These are phyloP conservation scores for Murraya koenigii DNA, from an alignment of 345 rosid genomes.

Conservation along the genomic window DNA sequence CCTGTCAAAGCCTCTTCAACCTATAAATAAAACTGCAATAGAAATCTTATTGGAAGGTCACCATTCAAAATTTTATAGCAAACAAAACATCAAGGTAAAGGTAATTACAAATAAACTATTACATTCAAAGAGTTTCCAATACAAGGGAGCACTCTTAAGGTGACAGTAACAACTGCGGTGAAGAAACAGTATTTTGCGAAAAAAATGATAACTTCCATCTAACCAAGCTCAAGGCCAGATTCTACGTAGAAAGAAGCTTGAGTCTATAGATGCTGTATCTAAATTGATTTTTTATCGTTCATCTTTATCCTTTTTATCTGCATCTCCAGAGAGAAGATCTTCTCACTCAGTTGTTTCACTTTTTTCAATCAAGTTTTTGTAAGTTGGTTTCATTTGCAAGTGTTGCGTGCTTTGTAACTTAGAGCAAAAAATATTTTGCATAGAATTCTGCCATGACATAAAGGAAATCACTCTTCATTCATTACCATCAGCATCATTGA, in stretches of 20 bases:
- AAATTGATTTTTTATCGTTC: neutral
- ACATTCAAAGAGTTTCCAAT: neutral
- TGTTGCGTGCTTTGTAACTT: neutral
- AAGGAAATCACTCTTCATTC: neutral
- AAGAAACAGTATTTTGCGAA: neutral
- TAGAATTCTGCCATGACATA: neutral
- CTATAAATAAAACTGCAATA: neutral
- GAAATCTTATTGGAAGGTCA: neutral
- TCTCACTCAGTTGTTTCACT: neutral
- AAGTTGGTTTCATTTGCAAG: neutral
- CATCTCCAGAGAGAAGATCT: neutral
- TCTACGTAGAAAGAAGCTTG: neutral
- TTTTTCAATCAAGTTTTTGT: neutral
- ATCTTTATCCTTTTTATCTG: neutral
- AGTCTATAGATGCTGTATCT: neutral
- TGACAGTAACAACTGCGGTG: neutral
- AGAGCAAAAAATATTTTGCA: neutral
- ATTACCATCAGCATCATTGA: neutral
- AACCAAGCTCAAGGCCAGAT: neutral
- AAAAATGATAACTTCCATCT: neutral
- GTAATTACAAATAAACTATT: neutral
- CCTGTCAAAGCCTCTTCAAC: neutral
- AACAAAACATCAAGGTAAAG: neutral
- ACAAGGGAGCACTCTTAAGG: neutral
- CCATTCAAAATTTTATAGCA: neutral